phyloP scores from a whole-genome alignment of 2,329 filamentous ascomycete species.

The Pyrenochaeta sp. region DNA sequence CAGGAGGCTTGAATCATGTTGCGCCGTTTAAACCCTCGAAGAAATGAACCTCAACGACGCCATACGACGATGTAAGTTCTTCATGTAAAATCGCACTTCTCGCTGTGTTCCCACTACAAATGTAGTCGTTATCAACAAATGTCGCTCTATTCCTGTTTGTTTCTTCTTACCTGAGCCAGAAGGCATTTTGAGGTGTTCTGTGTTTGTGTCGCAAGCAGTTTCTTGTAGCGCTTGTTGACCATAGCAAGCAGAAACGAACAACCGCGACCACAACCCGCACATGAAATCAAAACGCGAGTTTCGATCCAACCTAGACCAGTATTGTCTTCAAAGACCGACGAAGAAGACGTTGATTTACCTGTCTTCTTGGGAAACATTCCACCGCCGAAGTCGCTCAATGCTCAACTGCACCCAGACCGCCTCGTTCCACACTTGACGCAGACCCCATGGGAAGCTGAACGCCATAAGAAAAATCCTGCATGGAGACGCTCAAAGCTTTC shows the following conservation, averaged over 20 bases:
- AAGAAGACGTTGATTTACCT: conserved; percentile 3
- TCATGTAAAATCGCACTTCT: neutral
- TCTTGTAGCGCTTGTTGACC: neutral
- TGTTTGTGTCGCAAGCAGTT: neutral
- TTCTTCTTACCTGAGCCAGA: too few species aligned
- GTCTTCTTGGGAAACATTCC: neutral
- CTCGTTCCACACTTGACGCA: conserved; percentile 36
- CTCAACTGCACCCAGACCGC: conserved; percentile 6
- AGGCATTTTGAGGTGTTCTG: too few species aligned
- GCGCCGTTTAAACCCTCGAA: conserved; percentile 8
- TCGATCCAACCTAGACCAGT: conserved; percentile 10
- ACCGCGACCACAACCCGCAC: conserved; percentile 11
- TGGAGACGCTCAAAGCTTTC: conserved; percentile 33
- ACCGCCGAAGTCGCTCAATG: neutral
- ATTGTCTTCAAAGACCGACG: conserved; percentile 1
- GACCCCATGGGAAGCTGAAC: conserved; percentile 52
- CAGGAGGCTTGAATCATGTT: conserved; percentile 6
- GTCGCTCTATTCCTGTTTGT: too few species aligned
- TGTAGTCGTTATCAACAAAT: neutral
- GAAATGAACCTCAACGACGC: conserved; percentile 1
- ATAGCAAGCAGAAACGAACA: conserved; percentile 10
- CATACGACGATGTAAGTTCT: conserved; percentile 9
- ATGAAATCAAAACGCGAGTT: conserved; percentile 1
- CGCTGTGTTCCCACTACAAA: neutral
- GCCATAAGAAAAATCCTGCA: conserved; percentile 41